Evolutionary conservation across 805 yeast species (phyloP).

Genomic region (Kluyveromyces lactis): DNA sequence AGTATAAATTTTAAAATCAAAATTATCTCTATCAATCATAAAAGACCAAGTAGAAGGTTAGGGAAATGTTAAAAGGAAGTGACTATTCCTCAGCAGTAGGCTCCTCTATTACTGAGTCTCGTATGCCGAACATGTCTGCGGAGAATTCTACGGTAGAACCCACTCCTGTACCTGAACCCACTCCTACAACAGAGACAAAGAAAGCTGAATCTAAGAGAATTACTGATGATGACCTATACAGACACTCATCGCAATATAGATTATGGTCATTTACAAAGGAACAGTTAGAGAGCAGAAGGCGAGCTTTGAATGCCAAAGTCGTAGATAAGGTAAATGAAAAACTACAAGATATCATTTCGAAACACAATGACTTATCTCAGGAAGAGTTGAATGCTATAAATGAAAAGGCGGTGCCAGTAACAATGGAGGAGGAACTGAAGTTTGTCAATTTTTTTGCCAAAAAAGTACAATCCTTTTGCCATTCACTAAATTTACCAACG

Average conservation of each 20-base stretch:
- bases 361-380: constrained; percentile 24
- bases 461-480: constrained; percentile 61
- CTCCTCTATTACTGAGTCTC: too few species aligned
- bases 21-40: too few species aligned
- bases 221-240: constrained; percentile 77
- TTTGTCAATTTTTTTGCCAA: constrained; percentile 66
- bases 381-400: constrained; percentile 24
- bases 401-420: constrained; percentile 36
- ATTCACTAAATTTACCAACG: constrained; percentile 72
- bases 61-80: too few species aligned
- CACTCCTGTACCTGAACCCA: too few species aligned
- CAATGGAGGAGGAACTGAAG: constrained; percentile 60
- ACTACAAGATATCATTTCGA: constrained; percentile 23
- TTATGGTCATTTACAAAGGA: constrained; percentile 75
- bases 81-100: too few species aligned
- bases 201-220: constrained; percentile 29
- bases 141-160: too few species aligned
- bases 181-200: neutral
- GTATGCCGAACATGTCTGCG: too few species aligned
- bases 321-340: constrained; percentile 26
- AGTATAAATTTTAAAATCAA: constrained; percentile 2
- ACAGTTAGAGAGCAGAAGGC: constrained; percentile 43
- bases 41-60: too few species aligned
- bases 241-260: constrained; percentile 77
- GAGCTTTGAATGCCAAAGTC: constrained; percentile 50